These are phyloP conservation scores for Blepharisma stoltei DNA, from an alignment of 73 alveolate species.

Conservation along the genomic window DNA sequence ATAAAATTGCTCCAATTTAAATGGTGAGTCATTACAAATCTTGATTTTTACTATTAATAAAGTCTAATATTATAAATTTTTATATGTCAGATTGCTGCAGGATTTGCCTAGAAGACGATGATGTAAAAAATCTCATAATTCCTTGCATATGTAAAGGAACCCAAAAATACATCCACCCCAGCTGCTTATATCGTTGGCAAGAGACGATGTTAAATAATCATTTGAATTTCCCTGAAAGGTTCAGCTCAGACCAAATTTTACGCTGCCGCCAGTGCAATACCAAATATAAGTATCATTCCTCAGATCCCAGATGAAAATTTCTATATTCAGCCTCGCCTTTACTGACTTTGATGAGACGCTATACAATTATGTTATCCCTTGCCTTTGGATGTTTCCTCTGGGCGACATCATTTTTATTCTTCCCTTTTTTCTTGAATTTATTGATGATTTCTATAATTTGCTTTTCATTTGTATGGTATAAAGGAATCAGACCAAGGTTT, in stretches of 20 bases:
- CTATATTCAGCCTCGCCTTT: neutral
- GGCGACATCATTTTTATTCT: neutral
- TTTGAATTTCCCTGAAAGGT: neutral
- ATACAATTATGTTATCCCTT: neutral
- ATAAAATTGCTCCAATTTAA: no score
- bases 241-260: neutral
- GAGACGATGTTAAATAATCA: neutral
- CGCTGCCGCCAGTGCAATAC: neutral
- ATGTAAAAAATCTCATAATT: neutral
- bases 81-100: neutral
- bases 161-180: neutral
- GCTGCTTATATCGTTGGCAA: constrained; percentile 4
- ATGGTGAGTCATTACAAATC: no score
- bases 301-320: neutral
- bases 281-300: neutral
- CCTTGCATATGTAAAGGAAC: constrained; percentile 12
- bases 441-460: neutral
- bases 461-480: neutral
- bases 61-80: no score
- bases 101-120: neutral
- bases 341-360: neutral
- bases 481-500: constrained; percentile 24
- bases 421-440: neutral
- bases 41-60: no score
- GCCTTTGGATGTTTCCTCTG: neutral